Percentiles rank a stretch among this genome's conserved stretches.
Conservation (phyloP, 2,329 filamentous ascomycete genomes). For the Trichoderma harzianum region DNA sequence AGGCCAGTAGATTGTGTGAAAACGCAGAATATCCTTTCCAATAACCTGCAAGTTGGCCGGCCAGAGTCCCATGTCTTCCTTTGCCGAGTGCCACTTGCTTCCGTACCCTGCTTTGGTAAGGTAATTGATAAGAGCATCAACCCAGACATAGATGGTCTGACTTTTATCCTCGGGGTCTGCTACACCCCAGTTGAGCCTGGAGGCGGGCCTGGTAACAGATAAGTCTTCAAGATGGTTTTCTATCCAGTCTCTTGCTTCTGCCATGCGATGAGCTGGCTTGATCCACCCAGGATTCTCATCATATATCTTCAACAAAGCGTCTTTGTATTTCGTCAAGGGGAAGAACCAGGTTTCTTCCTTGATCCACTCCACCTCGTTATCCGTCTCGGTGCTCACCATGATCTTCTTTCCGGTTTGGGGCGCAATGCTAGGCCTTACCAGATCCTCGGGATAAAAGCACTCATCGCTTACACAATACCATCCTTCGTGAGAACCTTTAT, state of each 20-base stretch:
- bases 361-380: conserved; percentile 91
- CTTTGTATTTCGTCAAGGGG: conserved; percentile 75
- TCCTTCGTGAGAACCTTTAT: conserved; percentile 80
- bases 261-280: conserved; percentile 67
- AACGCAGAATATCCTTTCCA: conserved; percentile 93
- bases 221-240: conserved; percentile 76
- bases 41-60: conserved; percentile 89
- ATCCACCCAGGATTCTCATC: conserved; percentile 74
- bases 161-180: conserved; percentile 76
- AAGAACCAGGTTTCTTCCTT: conserved; percentile 96
- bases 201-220: conserved; percentile 78
- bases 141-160: conserved; percentile 97
- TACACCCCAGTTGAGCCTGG: conserved; percentile 82
- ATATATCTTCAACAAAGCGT: conserved; percentile 79
- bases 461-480: conserved; percentile 98
- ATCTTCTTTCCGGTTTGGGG: conserved; percentile 78
- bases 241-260: conserved; percentile 76
- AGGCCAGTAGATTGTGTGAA: conserved; percentile 98
- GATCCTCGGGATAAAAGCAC: conserved; percentile 82
- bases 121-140: conserved; percentile 95
- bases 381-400: conserved; percentile 81
- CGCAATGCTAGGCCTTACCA: conserved; percentile 71
- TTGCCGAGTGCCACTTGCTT: conserved; percentile 58
- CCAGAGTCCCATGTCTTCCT: conserved; percentile 67
- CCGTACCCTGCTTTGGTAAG: conserved; percentile 78